Percentiles rank a stretch among this genome's conserved stretches.
Conservation (phyloP, 1,139 yeast species). For the Lodderomyces elongisporus region DNA sequence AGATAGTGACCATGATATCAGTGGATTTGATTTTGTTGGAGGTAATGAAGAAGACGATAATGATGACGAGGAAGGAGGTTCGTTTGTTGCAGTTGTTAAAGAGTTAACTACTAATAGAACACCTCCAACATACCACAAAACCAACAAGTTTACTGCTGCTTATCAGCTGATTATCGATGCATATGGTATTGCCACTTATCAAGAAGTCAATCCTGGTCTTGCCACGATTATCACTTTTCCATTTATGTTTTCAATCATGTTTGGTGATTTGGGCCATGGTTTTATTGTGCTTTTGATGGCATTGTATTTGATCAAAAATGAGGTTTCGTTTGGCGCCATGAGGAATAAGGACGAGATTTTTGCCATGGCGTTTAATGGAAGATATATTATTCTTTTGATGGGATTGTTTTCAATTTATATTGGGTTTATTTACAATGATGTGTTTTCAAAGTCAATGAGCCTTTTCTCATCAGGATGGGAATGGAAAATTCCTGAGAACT, state of each 20-base stretch:
- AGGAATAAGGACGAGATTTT: conserved; percentile 84
- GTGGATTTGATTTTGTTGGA: conserved; percentile 3
- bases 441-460: conserved; percentile 87
- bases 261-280: conserved; percentile 98
- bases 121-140: conserved; percentile 91
- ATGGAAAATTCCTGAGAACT: conserved; percentile 66
- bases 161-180: conserved; percentile 94
- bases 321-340: conserved; percentile 56
- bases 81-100: conserved; percentile 59
- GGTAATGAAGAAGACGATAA: conserved; percentile 9
- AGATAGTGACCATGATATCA: conserved; percentile 14
- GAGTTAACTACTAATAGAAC: conserved; percentile 73
- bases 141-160: conserved; percentile 87
- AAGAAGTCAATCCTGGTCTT: conserved; percentile 93
- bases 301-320: conserved; percentile 62
- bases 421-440: conserved; percentile 88
- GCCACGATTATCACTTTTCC: conserved; percentile 96
- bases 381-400: conserved; percentile 87
- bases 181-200: conserved; percentile 89
- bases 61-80: conserved; percentile 23
- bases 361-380: conserved; percentile 92
- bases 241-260: conserved; percentile 98
- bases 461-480: conserved; percentile 85
- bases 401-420: conserved; percentile 91
- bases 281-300: conserved; percentile 73